Percentiles rank a stretch among this genome's conserved stretches.
Conservation (phyloP, 169 alveolate genomes). For the Eimeria acervulina region DNA sequence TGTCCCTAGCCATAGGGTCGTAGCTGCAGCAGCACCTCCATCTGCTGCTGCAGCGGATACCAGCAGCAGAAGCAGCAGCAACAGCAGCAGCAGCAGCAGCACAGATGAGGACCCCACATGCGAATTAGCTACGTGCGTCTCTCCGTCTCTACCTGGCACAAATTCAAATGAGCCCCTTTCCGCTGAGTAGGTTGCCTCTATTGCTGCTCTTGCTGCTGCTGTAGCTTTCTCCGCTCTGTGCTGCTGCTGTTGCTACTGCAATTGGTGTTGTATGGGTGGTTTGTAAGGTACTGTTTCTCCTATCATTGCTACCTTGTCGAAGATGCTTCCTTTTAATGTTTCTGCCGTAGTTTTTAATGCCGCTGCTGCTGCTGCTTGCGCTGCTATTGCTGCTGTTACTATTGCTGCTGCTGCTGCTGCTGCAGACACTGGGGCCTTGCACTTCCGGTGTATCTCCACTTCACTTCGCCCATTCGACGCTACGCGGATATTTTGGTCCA, state of each 20-base stretch:
- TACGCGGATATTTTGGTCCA: constrained; percentile 99
- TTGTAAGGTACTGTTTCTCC: neutral
- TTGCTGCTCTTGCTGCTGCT: constrained; percentile 48
- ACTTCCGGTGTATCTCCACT: constrained; percentile 97
- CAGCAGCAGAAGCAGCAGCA: constrained; percentile 12
- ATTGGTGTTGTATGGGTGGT: neutral
- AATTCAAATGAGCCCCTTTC: neutral
- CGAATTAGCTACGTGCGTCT: neutral
- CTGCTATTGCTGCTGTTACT: constrained; percentile 9
- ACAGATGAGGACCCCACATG: neutral
- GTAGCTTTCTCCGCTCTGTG: too few species aligned
- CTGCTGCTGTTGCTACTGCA: constrained; percentile 91
- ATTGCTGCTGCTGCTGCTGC: constrained; percentile 74
- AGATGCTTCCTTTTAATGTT: neutral
- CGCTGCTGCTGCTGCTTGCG: constrained; percentile 50
- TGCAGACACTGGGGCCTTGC: constrained; percentile 98
- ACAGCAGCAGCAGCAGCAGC: constrained; percentile 61
- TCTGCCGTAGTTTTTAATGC: neutral
- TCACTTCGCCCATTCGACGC: constrained; percentile 99
- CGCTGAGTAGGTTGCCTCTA: constrained; percentile 61
- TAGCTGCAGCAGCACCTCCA: constrained; percentile 13
- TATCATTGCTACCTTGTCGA: neutral
- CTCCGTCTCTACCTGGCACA: neutral
- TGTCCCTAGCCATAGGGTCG: constrained; percentile 54
- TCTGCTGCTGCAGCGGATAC: constrained; percentile 19